phyloP scores from a whole-genome alignment of 1,139 yeast species.

The Debaryomycetaceae sp. region DNA sequence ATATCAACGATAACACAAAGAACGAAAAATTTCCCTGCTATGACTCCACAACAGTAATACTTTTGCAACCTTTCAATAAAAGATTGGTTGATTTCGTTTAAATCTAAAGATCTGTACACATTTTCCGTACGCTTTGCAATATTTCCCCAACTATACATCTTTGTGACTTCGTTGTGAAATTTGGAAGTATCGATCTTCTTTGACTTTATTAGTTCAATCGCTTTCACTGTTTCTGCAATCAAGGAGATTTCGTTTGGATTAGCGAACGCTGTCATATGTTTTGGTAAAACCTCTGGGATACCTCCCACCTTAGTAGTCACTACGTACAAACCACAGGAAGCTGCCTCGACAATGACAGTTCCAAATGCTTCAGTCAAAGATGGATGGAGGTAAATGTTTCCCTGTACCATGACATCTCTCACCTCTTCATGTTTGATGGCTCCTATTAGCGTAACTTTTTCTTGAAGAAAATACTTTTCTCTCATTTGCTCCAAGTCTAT shows the following conservation, averaged over 20 bases:
- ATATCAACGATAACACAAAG: slow-evolving; percentile 79
- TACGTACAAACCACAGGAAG: slow-evolving; percentile 89
- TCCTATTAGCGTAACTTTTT: slow-evolving; percentile 81
- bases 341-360: slow-evolving; percentile 95
- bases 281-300: slow-evolving; percentile 92
- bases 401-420: slow-evolving; percentile 86
- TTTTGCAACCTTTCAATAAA: slow-evolving; percentile 49
- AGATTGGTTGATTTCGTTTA: slow-evolving; percentile 42
- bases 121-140: slow-evolving; percentile 82
- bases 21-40: slow-evolving; percentile 82
- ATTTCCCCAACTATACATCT: slow-evolving; percentile 91
- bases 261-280: slow-evolving; percentile 91
- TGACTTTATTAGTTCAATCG: slow-evolving; percentile 55
- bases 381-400: slow-evolving; percentile 92
- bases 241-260: slow-evolving; percentile 78
- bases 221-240: slow-evolving; percentile 63
- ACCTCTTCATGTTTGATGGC: slow-evolving; percentile 91
- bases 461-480: slow-evolving; percentile 81
- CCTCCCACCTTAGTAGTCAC: slow-evolving; percentile 98
- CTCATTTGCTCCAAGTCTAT: slow-evolving; percentile 94
- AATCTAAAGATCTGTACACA: slow-evolving; percentile 64
- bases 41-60: slow-evolving; percentile 71
- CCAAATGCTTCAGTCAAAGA: slow-evolving; percentile 97
- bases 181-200: slow-evolving; percentile 64
- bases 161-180: slow-evolving; percentile 74